Evolutionary conservation across 2,329 filamentous ascomycete species (phyloP), one percentile per base, ranked within the genome.

Genomic region (Westerdykella aurantiaca): DNA sequence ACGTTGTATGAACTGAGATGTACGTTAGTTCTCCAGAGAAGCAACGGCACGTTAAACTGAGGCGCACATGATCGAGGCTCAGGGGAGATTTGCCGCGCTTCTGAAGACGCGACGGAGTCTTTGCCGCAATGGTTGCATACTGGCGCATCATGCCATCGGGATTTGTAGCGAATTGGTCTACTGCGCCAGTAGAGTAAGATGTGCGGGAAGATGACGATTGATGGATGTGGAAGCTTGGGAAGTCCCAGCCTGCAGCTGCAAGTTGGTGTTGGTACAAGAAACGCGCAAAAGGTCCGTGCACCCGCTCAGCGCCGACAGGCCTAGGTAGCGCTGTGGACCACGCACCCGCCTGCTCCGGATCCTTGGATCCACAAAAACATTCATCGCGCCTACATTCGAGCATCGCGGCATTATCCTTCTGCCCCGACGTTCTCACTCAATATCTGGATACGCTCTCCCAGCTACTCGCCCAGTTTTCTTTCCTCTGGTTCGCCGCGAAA

Each of bases 1-100:
- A 41, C 72, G 64, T 47, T 76, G 72, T 21, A 77, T 64, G 58
- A 77, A 77, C 69, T 76, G 49, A 18, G 10, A 13, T 31, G n/a
- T 6, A 42, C 10, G 17, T 58, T 14, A 57, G 49, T 39, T 14
- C 33, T 10, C 33, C 3, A 7, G 25, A 9, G 7, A 29, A 29
- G 25, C 11, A 29, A 13, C 13, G n/a, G 21, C 13, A 34, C 34
- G 12, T 11, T n/a, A 33, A 40, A 39, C 22, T 21, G 31, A 6
- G 18, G 34, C 41, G 10, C 37, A 64, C 61, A 42, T 63, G 63
- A 37, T 67, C 63, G 16, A 67, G 57, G 29, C 63, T 50, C 17
- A 65, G 40, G 18, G 61, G 61, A 16, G 44, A 55, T 44, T 63
- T 65, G 39, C 60, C 62, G 45, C 60, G 60, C 39, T 52, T 47